Evolutionary conservation across 257 asterid species (phyloP).

Genomic region (Buddleja alternifolia): DNA sequence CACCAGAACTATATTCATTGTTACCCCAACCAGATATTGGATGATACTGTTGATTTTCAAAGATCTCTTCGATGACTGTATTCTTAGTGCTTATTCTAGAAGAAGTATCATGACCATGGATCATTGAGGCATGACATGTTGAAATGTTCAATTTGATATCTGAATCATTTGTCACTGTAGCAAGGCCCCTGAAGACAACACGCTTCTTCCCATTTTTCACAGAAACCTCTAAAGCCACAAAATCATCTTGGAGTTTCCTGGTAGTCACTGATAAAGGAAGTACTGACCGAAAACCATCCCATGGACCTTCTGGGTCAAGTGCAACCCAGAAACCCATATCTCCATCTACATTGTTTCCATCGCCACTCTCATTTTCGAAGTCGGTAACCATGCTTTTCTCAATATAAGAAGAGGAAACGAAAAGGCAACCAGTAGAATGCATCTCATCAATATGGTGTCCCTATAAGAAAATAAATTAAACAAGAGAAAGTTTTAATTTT

Average conservation of each 20-base stretch:
- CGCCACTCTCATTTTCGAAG: slow-evolving; percentile 49
- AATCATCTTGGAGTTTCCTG: slow-evolving; percentile 73
- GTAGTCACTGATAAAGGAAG: slow-evolving; percentile 83
- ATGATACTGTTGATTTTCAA: slow-evolving; percentile 62
- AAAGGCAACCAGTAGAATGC: slow-evolving; percentile 58
- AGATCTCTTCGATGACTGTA: slow-evolving; percentile 57
- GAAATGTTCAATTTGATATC: slow-evolving; percentile 78
- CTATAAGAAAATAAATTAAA: slow-evolving; percentile 45
- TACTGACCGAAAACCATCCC: slow-evolving; percentile 95
- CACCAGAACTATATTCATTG: slow-evolving; percentile 38
- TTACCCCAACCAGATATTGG: slow-evolving; percentile 62
- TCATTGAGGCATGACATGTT: slow-evolving; percentile 48
- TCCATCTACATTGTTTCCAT: slow-evolving; percentile 51
- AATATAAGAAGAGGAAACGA: slow-evolving; percentile 73
- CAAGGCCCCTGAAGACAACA: slow-evolving; percentile 83
- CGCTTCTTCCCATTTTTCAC: slow-evolving; percentile 85
- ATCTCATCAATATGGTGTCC: slow-evolving; percentile 60
- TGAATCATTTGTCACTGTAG: slow-evolving; percentile 75
- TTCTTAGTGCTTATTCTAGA: slow-evolving; percentile 42
- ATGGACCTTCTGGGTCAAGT: slow-evolving; percentile 80
- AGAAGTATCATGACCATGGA: slow-evolving; percentile 44
- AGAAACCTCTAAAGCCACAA: slow-evolving; percentile 83
- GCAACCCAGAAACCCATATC: slow-evolving; percentile 92
- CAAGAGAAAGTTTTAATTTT: slow-evolving; percentile 20
- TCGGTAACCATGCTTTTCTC: slow-evolving; percentile 70